phyloP scores from a whole-genome alignment of 345 rosid genomes.

The Capsella bursapastoris region DNA sequence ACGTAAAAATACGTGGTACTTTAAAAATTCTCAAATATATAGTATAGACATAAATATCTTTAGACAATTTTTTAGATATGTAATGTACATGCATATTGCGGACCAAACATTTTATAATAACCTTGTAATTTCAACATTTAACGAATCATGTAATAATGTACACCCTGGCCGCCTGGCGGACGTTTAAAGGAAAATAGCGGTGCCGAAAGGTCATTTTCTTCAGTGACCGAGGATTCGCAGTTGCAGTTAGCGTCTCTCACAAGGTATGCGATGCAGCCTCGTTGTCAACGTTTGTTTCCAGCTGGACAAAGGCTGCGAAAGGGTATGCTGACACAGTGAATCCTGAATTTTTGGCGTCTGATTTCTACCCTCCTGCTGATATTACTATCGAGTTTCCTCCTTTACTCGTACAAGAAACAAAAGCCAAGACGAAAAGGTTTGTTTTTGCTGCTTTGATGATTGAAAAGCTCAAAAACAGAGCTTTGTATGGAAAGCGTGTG shows the following conservation, averaged over 20 bases:
- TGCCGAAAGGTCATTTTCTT: neutral
- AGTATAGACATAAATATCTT: no score
- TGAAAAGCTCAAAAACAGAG: neutral
- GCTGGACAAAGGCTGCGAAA: neutral
- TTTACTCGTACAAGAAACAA: neutral
- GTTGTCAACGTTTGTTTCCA: neutral
- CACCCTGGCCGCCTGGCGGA: neutral
- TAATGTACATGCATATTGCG: no score
- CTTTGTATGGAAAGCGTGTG: neutral
- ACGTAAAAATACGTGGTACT: no score
- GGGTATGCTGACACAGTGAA: neutral
- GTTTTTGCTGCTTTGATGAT: neutral
- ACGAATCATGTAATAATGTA: no score
- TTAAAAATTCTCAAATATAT: no score
- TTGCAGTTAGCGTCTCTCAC: neutral
- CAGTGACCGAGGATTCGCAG: neutral
- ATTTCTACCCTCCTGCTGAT: neutral
- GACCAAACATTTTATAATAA: no score
- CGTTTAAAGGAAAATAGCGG: neutral
- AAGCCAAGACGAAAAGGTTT: neutral
- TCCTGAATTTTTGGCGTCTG: neutral
- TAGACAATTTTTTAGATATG: no score
- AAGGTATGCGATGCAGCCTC: neutral
- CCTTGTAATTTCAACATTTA: neutral
- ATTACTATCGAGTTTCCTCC: neutral